These are phyloP conservation scores for Vanilla planifolia DNA, from an alignment of 106 monocot genomes.

Conservation along the genomic window DNA sequence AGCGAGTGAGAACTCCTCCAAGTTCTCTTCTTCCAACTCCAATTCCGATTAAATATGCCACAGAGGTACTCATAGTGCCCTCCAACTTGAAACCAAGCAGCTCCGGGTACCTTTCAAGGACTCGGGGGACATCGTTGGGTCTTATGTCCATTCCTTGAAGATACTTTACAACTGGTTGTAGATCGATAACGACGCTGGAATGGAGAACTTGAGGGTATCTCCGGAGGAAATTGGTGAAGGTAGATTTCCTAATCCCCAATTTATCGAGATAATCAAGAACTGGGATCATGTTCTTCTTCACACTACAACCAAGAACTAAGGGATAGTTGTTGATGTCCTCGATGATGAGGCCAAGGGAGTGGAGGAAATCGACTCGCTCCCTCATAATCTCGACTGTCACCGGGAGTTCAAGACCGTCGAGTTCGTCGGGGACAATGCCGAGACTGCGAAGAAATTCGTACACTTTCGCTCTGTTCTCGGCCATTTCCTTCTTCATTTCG, in stretches of 20 bases:
- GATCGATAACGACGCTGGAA: constrained; percentile 84
- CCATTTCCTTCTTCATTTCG: constrained; percentile 48
- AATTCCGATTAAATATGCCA: constrained; percentile 81
- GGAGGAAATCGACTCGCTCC: constrained; percentile 94
- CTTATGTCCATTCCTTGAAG: constrained; percentile 81
- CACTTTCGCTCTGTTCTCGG: constrained; percentile 47
- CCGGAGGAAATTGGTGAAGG: constrained; percentile 54
- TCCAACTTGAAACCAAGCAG: constrained; percentile 92
- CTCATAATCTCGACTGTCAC: constrained; percentile 80
- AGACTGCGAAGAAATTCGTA: constrained; percentile 68
- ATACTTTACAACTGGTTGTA: constrained; percentile 78
- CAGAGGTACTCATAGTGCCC: constrained; percentile 97
- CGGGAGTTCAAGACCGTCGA: constrained; percentile 90
- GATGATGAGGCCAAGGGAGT: constrained; percentile 64
- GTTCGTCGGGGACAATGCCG: constrained; percentile 77
- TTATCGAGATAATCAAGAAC: constrained; percentile 92
- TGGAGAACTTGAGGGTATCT: constrained; percentile 96
- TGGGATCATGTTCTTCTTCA: constrained; percentile 94
- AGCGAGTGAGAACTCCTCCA: constrained; percentile 62
- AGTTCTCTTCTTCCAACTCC: constrained; percentile 72
- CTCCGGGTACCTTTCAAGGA: constrained; percentile 90
- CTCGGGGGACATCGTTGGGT: constrained; percentile 50
- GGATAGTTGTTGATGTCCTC: constrained; percentile 87
- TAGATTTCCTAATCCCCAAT: constrained; percentile 56
- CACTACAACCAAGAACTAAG: constrained; percentile 85